Evolutionary conservation across 1,284 basidiomycete species (phyloP), one percentile per base, ranked within the genome.

Genomic region (Cutaneotrichosporon sp.): DNA sequence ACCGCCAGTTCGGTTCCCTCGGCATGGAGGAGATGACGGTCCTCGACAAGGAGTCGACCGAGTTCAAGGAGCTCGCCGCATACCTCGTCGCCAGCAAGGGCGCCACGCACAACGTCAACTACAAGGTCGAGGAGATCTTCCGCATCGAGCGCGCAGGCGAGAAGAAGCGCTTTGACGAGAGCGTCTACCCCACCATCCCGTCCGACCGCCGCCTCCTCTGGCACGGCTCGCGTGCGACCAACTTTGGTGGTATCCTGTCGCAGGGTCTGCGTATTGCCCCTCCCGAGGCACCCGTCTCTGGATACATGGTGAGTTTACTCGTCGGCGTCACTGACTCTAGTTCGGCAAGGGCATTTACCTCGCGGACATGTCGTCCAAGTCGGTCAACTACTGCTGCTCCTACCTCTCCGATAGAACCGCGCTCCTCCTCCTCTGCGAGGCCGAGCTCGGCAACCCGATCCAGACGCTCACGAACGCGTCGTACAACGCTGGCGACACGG

Each of bases 311-410:
- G 31, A 52, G 59, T 52, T 13, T 43, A 29, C 4, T 29, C 25
- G 22, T 24, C 14, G 18, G 8, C 20, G 13, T 13, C 8, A 25
- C 54, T 57, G 24, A 62, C 33, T 22, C 27, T 9, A 50, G 51
- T 59, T 59, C 45, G 87, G 87, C 56, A 87, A 87, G 76, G 87
- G 86, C 47, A 84, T 87, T 29, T 87, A 87, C 71, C 86, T 87
- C 59, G 86, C 86, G 13, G 86, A 88, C 65, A 86, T 87, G 84
- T 84, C 86, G 81, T 85, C 84, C 34, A 87, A 87, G 84, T 86
- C 85, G 27, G 86, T 85, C 25, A 82, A 83, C 63, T 87, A 87
- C 74, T 87, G 86, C 70, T 81, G 84, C 66, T 69, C 84, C 8
- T 59, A 81, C 27, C 38, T 62, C 10, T 63, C 63, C 4, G 58